These are phyloP conservation scores for Inga laurina DNA, from an alignment of 306 rosid species.

Conservation along the genomic window DNA sequence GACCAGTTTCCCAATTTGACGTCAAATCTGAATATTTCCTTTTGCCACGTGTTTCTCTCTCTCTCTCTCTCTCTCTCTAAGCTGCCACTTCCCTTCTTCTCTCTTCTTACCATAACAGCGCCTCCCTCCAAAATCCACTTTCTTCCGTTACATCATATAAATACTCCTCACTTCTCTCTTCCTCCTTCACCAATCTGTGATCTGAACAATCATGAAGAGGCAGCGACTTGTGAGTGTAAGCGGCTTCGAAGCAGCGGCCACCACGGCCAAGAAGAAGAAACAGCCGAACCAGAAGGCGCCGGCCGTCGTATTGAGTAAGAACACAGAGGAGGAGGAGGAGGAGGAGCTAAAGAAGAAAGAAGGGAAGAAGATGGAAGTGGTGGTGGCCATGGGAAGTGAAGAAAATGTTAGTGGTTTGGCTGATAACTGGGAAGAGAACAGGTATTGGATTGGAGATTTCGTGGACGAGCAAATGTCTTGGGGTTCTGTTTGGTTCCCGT, in stretches of 20 bases:
- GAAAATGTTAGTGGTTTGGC: slow-evolving; percentile 1
- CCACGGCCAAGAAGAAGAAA: slow-evolving; percentile 41
- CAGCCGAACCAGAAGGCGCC: neutral
- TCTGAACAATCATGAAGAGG: neutral
- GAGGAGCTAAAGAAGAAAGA: neutral
- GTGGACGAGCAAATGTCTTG: slow-evolving; percentile 79
- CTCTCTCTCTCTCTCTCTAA: neutral
- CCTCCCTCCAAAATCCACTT: neutral
- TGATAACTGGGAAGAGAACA: slow-evolving; percentile 37
- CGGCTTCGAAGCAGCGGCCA: neutral
- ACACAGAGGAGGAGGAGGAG: slow-evolving; percentile 4
- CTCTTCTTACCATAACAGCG: neutral
- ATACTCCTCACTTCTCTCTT: neutral
- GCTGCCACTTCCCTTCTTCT: neutral
- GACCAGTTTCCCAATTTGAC: neutral
- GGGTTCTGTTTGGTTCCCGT: slow-evolving; percentile 62
- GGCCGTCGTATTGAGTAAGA: neutral
- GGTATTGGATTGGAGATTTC: slow-evolving; percentile 33
- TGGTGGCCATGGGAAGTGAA: neutral
- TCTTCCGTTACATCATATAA: neutral
- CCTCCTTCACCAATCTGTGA: neutral
- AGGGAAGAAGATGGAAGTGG: slow-evolving; percentile 13
- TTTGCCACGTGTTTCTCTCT: neutral
- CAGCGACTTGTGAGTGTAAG: neutral
- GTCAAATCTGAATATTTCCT: neutral